Percentiles rank a stretch among this genome's conserved stretches.
phyloP scores from a whole-genome alignment of 345 rosid genomes.

The Combretum micranthum region DNA sequence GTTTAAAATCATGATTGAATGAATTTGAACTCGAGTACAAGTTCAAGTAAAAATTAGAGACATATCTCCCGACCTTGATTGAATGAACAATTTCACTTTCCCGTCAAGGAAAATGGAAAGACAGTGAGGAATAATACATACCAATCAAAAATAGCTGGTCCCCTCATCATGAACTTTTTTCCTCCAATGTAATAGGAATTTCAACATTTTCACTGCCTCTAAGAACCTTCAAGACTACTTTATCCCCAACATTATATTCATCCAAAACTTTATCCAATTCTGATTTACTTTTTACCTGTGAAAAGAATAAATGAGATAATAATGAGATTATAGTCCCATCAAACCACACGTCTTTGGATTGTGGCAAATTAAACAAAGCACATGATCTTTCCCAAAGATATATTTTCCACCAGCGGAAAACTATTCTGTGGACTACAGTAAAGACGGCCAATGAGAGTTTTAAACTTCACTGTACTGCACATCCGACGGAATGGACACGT shows the following conservation, averaged over 20 bases:
- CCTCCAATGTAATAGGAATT: constrained; percentile 56
- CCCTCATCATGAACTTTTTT: constrained; percentile 36
- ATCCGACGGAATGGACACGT: neutral
- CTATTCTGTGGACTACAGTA: too few relatives aligned
- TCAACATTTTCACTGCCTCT: constrained; percentile 63
- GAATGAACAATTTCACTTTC: neutral
- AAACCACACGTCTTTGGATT: too few relatives aligned
- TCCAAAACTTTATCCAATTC: constrained; percentile 66
- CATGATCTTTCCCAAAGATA: too few relatives aligned
- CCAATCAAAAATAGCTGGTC: neutral
- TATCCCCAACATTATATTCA: constrained; percentile 73
- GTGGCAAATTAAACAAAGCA: too few relatives aligned
- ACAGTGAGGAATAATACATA: neutral
- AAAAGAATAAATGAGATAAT: neutral
- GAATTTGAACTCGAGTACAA: too few relatives aligned
- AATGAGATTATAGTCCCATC: too few relatives aligned
- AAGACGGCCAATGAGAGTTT: too few relatives aligned
- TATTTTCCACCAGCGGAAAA: too few relatives aligned
- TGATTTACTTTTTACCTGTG: constrained; percentile 80
- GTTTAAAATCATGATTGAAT: too few relatives aligned
- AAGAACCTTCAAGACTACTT: constrained; percentile 52
- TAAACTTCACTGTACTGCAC: neutral
- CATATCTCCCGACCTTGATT: too few relatives aligned
- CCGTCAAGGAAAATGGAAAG: neutral
- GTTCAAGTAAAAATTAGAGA: too few relatives aligned